Percentiles rank a stretch among this genome's conserved stretches.
Evolutionary conservation across 139 green algal species (phyloP).

Genomic region (Chlamydomonas incerta): DNA sequence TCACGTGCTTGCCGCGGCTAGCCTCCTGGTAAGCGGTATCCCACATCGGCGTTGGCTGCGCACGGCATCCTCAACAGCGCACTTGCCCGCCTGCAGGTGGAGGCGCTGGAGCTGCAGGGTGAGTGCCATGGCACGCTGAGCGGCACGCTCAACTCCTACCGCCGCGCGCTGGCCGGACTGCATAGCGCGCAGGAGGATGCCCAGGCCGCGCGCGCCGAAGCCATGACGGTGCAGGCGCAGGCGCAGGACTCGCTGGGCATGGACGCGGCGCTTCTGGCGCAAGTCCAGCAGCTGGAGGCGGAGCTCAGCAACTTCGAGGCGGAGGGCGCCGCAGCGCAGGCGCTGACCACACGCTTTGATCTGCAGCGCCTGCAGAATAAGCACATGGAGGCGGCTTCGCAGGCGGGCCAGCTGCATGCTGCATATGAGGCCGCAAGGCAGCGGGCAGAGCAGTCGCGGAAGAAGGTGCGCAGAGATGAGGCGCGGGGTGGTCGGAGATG

Average conservation of each 20-base stretch:
- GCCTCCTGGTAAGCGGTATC: background rate
- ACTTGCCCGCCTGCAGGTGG: background rate
- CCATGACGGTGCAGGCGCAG: background rate
- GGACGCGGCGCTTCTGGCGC: background rate
- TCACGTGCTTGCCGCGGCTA: background rate
- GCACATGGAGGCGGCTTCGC: background rate
- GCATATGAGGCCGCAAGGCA: background rate
- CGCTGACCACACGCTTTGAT: conserved; percentile 5
- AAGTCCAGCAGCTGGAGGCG: background rate
- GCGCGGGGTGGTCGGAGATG: too few relatives aligned
- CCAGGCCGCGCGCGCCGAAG: background rate
- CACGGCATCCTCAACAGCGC: too few relatives aligned
- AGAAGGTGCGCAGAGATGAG: conserved; percentile 1
- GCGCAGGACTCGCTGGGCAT: background rate
- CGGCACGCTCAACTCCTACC: background rate
- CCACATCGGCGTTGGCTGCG: too few relatives aligned
- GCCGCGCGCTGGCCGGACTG: background rate
- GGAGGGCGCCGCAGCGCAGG: conserved; percentile 10
- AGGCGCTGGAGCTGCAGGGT: background rate
- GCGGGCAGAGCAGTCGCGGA: background rate
- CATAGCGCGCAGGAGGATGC: background rate
- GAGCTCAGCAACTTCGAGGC: background rate
- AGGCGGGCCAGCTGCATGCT: background rate
- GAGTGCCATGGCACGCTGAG: background rate
- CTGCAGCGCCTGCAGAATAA: conserved; percentile 28